Evolutionary conservation across 352 stramenopile species (phyloP), one percentile per base, ranked within the genome.

Genomic region (Pythium periplocum): DNA sequence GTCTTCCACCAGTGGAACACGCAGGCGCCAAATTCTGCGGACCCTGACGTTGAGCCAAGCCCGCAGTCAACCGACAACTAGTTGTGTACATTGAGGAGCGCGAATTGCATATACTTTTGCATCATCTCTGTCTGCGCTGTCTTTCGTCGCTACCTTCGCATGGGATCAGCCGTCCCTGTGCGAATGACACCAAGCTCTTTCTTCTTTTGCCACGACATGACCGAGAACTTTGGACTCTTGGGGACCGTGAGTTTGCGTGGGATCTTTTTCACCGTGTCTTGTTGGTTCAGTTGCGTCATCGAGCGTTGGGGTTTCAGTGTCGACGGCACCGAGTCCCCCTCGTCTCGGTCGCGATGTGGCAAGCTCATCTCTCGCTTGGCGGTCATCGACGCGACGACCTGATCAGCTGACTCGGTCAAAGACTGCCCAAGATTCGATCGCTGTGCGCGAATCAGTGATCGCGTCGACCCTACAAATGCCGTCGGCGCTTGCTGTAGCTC

Each of bases 171-270:
- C 17, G 17, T 26, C 17, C 17, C 17, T 26, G 17, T 26, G 17
- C 17, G 17, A 26, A 26, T 26, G 17, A 26, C 17, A 26, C 17
- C 17, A 26, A 55, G 34, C 32, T 60, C 53, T 12, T 59, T 68
- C 48, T 85, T 89, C 66, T 90, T 90, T 50, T 92, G 81, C 81
- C 81, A 92, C 12, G 81, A 92, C 81, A 92, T 92, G 45, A 92
- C 69, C 1, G 81, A 92, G 57, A 93, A 93, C 46, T 89, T 90
- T 40, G 82, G 82, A 45, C 79, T 90, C 66, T 76, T 75, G 1
- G 82, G 82, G 9, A 93, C 82, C 1, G 82, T 93, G 31, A 89
- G 61, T 6, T 73, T 76, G 2, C 12, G 53, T 32, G 35, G 44
- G 11, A 40, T 57, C 30, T 33, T 74, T 31, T 3, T 53, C n/a